Conservation (phyloP, 2,329 filamentous ascomycete species). For the Fonsecaea multimorphosa region DNA sequence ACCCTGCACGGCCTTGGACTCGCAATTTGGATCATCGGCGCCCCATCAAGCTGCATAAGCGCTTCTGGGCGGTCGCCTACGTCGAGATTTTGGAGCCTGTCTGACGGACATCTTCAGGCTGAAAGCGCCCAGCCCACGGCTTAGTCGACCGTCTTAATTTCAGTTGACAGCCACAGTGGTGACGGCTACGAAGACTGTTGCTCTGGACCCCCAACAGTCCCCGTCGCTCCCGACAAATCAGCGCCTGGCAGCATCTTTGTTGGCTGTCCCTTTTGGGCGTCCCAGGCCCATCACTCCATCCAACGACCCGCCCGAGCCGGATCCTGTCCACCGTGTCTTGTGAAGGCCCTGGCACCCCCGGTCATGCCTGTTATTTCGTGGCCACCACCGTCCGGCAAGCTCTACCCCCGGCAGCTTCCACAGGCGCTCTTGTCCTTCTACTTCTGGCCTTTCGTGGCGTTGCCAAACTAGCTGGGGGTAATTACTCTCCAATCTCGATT, state of each 20-base stretch:
- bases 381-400: not conserved
- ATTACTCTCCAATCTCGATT: not conserved
- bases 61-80: constrained; percentile 29
- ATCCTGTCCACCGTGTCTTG: not conserved
- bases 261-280: constrained; percentile 6
- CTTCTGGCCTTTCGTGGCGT: not conserved
- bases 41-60: constrained; percentile 35
- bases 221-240: constrained; percentile 15
- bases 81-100: constrained; percentile 24
- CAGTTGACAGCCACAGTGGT: not conserved
- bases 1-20: constrained; percentile 15
- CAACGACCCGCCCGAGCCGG: not conserved
- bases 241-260: constrained; percentile 4
- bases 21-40: constrained; percentile 11
- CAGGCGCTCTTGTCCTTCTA: not conserved
- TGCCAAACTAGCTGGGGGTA: not conserved
- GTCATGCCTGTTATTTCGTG: constrained; percentile 7
- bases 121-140: not conserved
- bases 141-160: not conserved
- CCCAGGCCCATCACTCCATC: not conserved
- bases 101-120: constrained; percentile 18
- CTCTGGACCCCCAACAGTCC: constrained; percentile 9
- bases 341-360: not conserved
- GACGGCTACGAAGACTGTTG: constrained; percentile 4
- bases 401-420: not conserved